phyloP scores from a whole-genome alignment of 2,329 filamentous ascomycete species.

The Pyrenochaeta sp. region DNA sequence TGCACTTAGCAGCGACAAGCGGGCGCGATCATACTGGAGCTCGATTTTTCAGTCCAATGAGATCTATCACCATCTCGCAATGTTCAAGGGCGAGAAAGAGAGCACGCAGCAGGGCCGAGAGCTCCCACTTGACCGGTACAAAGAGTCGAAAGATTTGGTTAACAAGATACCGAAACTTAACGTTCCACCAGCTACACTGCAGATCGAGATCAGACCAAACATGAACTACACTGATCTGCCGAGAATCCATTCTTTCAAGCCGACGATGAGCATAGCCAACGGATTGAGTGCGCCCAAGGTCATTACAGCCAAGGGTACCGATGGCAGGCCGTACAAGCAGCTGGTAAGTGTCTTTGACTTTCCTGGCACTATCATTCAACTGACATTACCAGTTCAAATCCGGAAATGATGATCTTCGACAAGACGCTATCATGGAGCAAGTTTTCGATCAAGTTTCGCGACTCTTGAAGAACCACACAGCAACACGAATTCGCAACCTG shows the following conservation, averaged over 20 bases:
- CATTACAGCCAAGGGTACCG: constrained; percentile 78
- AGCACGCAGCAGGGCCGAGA: constrained; percentile 72
- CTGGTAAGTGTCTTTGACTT: constrained; percentile 62
- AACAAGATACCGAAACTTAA: constrained; percentile 69
- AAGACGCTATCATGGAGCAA: constrained; percentile 99
- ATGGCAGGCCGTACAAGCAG: constrained; percentile 85
- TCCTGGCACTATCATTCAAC: background rate
- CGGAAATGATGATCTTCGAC: constrained; percentile 92
- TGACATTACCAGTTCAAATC: constrained; percentile 74
- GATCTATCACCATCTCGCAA: constrained; percentile 68
- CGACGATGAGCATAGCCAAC: constrained; percentile 83
- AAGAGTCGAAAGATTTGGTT: constrained; percentile 69
- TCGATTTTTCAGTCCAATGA: constrained; percentile 78
- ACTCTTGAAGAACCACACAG: constrained; percentile 83
- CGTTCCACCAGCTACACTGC: constrained; percentile 89
- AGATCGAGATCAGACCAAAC: constrained; percentile 76
- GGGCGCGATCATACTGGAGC: constrained; percentile 68
- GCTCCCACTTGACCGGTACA: constrained; percentile 69
- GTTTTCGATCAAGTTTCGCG: constrained; percentile 96
- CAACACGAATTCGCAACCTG: constrained; percentile 86
- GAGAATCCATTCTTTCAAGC: constrained; percentile 74
- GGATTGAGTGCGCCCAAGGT: constrained; percentile 95
- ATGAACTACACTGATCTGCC: constrained; percentile 81
- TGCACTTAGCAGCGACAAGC: constrained; percentile 63
- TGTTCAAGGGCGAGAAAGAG: constrained; percentile 68